Percentiles rank a stretch among this genome's conserved stretches.
Conservation (phyloP, 2,329 filamentous ascomycete species). For the Trichoderma polysporum region DNA sequence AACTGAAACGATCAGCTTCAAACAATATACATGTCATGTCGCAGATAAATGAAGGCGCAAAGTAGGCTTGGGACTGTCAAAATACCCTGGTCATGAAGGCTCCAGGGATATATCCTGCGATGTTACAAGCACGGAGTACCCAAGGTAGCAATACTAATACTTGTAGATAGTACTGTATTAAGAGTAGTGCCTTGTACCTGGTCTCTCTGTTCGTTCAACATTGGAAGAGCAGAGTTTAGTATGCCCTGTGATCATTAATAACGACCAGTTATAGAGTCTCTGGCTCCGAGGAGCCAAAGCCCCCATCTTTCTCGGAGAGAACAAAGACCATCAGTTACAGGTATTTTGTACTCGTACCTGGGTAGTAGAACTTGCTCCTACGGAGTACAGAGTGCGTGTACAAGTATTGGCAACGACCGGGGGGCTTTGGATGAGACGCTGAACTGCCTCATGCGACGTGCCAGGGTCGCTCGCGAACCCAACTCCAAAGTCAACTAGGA, state of each 20-base stretch:
- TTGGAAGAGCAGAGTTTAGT: no score
- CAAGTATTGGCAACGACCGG: background rate
- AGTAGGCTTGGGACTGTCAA: background rate
- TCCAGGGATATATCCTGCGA: background rate
- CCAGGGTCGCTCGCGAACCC: background rate
- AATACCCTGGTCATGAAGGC: background rate
- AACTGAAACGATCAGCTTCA: slow-evolving; percentile 1
- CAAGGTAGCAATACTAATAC: background rate
- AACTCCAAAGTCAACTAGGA: slow-evolving; percentile 8
- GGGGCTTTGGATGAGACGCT: slow-evolving; percentile 12
- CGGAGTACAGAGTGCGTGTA: background rate
- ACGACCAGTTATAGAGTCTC: background rate
- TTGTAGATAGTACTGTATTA: no score
- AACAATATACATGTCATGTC: slow-evolving; percentile 3
- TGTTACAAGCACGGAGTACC: background rate
- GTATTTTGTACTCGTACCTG: no score
- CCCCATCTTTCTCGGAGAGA: background rate
- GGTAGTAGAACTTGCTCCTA: background rate
- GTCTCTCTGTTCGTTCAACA: no score
- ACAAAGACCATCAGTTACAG: background rate
- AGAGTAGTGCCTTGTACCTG: no score
- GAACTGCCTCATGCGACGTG: slow-evolving; percentile 9
- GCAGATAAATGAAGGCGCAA: background rate
- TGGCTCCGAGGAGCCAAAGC: background rate
- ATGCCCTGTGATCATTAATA: no score